These are phyloP conservation scores for Calonectria henricotiae DNA, from an alignment of 2,329 filamentous ascomycete species.

Conservation along the genomic window DNA sequence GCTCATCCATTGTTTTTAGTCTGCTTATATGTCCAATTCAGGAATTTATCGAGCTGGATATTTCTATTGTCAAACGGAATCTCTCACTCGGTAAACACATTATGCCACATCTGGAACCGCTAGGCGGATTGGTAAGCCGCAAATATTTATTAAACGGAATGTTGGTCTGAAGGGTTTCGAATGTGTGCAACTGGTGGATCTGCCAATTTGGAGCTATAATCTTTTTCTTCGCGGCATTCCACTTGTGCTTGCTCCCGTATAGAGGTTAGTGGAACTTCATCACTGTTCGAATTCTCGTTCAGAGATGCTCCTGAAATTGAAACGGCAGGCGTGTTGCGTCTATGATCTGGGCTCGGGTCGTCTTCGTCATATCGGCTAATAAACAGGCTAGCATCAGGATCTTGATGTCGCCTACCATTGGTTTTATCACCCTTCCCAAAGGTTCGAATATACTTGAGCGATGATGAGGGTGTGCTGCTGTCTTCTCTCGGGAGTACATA, in stretches of 20 bases:
- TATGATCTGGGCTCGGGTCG: not conserved
- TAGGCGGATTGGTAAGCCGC: too few species aligned
- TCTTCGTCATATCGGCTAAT: not conserved
- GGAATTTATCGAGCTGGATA: too few species aligned
- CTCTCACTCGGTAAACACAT: too few species aligned
- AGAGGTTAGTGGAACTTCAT: not conserved
- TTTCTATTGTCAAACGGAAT: too few species aligned
- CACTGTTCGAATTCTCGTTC: not conserved
- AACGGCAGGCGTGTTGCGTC: not conserved
- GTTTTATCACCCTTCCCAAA: not conserved
- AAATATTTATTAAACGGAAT: not conserved
- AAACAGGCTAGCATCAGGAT: slow-evolving; percentile 1
- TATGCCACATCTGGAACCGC: too few species aligned
- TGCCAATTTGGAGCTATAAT: not conserved
- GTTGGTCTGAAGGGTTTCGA: not conserved
- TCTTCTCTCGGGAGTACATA: not conserved
- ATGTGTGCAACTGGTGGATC: not conserved
- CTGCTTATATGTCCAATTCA: too few species aligned
- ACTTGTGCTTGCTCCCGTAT: not conserved
- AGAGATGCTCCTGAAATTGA: not conserved
- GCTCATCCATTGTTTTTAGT: too few species aligned
- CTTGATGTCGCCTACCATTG: not conserved
- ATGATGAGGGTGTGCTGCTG: not conserved
- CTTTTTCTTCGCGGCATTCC: not conserved
- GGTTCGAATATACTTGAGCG: not conserved